Evolutionary conservation across 2,329 filamentous ascomycete genomes (phyloP).

Genomic region (Dactylellina cionopaga): DNA sequence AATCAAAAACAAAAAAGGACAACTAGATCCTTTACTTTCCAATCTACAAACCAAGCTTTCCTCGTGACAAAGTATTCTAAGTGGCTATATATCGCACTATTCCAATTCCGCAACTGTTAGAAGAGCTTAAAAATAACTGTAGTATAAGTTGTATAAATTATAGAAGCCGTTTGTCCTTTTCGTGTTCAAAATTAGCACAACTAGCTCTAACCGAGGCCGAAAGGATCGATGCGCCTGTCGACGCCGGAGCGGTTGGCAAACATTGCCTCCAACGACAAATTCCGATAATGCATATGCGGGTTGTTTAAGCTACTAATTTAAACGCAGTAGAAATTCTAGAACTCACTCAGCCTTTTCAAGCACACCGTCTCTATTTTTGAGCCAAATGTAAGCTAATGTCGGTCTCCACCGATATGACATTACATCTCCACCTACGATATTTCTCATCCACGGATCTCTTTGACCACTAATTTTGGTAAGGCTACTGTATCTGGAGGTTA

Average conservation of each 20-base stretch:
- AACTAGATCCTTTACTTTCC: slow-evolving; percentile 20
- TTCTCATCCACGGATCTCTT: not conserved
- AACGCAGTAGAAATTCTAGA: not conserved
- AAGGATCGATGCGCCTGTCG: not conserved
- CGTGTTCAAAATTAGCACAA: not conserved
- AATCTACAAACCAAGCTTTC: not conserved
- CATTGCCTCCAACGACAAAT: slow-evolving; percentile 1
- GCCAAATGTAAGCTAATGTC: no score
- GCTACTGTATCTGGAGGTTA: not conserved
- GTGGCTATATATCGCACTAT: no score
- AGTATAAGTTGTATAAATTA: not conserved
- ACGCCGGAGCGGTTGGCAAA: not conserved
- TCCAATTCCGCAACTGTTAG: not conserved
- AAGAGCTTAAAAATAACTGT: not conserved
- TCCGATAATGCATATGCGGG: not conserved
- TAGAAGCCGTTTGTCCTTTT: not conserved
- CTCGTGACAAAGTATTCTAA: no score
- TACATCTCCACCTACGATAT: no score
- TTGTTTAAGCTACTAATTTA: not conserved
- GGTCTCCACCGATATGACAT: no score
- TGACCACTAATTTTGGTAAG: not conserved
- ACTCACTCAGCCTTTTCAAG: no score
- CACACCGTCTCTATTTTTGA: no score
- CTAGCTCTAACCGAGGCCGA: not conserved
- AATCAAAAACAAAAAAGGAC: slow-evolving; percentile 23